A percentile compares a stretch with the other conserved stretches of the same genome.
Evolutionary conservation across 768 basidiomycete genomes (phyloP).

Genomic region (Agaricus blazei): DNA sequence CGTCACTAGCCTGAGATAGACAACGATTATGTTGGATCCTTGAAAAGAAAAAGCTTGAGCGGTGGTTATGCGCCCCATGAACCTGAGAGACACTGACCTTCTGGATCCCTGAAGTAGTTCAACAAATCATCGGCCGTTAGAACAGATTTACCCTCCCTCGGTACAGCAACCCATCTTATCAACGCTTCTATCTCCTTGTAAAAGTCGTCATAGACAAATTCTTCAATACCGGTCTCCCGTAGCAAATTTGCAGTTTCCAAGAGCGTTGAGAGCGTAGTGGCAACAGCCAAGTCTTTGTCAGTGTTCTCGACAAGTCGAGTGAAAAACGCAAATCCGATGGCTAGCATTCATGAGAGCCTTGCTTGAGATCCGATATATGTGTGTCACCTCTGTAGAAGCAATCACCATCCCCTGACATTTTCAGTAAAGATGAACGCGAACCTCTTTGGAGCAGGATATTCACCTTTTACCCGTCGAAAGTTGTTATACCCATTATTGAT

Average conservation of each 20-base stretch:
- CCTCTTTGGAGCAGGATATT: conserved; percentile 11
- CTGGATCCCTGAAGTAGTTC: conserved; percentile 9
- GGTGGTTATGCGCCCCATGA: not conserved
- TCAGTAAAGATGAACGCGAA: not conserved
- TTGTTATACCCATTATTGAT: conserved; percentile 53
- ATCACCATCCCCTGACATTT: conserved; percentile 70
- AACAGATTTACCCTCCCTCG: not conserved
- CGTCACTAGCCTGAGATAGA: conserved; percentile 78
- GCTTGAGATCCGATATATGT: not conserved
- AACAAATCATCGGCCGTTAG: conserved; percentile 3
- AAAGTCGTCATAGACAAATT: conserved; percentile 70
- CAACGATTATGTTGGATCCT: conserved; percentile 11
- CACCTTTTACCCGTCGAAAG: conserved; percentile 71
- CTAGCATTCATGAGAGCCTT: conserved; percentile 31
- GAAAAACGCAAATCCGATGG: conserved; percentile 78
- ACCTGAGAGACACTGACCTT: not conserved
- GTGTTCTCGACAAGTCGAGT: conserved; percentile 54
- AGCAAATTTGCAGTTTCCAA: conserved; percentile 46
- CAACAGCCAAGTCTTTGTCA: conserved; percentile 42
- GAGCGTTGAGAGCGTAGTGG: conserved; percentile 46
- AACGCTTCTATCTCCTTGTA: conserved; percentile 57
- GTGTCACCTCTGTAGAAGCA: conserved; percentile 84
- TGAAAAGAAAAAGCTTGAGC: not conserved
- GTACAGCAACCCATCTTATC: conserved; percentile 32
- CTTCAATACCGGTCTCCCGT: conserved; percentile 55